Base-by-base conservation (phyloP, 2,329 filamentous ascomycete genomes). In the Aspergillus hiratsukae region DNA sequence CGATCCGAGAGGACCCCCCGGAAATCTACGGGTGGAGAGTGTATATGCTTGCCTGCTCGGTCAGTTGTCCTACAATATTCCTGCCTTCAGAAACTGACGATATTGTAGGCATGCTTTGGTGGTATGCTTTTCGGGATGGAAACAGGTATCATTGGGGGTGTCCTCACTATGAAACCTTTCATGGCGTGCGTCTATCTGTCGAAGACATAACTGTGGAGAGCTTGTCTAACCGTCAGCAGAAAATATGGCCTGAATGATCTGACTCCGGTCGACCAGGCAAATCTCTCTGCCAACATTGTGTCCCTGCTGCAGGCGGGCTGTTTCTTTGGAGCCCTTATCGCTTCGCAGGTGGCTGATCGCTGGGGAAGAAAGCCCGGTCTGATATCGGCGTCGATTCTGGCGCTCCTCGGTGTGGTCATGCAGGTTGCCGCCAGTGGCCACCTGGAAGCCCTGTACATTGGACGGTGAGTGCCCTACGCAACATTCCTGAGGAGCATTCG, bases 11-110 rank as follows among this genome's bases (percentile, higher is more conserved):
- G 37, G 87, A 89, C 67, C 87, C 87, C 19, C 77, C 80, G 21
- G 82, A 87, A 68, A 85, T 89, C 57, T 89, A 88, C 73, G 85
- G 85, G 66, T 89, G 86, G 86, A 81, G 86, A 55, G 84, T 87
- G 28, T 83, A 87, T 61, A 80, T 80, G 55, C 77, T 88, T 62
- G 85, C 84, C 50, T 84, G 79, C 67, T 85, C 84, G 60, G 80
- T 78, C 53, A 58, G 75, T 66, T 27, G 27, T 40, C n/a, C 45
- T 17, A 27, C 27, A 28, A 48, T 53, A 60, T 54, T 28, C 11
- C 37, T 28, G 17, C 10, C 43, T 46, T 27, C 14, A 29, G 31
- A 23, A 28, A 28, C 53, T 61, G 51, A 65, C 23, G 10, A 37
- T 45, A 19, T 35, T 31, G 14, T 49, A 75, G 74, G 78, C 84